phyloP scores from a whole-genome alignment of 2,329 filamentous ascomycete species.

The Dichotomopilus funicola region DNA sequence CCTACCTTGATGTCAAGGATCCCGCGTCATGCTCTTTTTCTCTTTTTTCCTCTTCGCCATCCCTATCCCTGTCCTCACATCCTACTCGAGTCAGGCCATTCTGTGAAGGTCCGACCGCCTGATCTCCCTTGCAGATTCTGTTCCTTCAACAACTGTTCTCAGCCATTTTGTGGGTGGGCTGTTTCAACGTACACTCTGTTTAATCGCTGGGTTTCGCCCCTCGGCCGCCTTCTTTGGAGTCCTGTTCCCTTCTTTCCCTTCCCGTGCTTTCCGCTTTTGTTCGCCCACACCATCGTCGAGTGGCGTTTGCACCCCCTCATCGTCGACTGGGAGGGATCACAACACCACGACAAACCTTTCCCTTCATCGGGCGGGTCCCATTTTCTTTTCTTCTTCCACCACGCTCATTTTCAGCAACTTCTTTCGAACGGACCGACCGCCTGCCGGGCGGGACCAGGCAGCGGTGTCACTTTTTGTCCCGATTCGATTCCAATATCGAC shows the following conservation, averaged over 20 bases:
- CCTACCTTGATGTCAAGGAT: not conserved
- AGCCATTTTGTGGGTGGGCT: not conserved
- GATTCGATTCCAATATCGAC: slow-evolving; percentile 15
- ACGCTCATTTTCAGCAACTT: slow-evolving; percentile 1
- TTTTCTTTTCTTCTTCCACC: slow-evolving; percentile 21
- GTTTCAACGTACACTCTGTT: slow-evolving; percentile 10
- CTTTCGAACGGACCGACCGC: slow-evolving; percentile 1
- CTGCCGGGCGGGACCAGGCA: not conserved
- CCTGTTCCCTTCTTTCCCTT: slow-evolving; percentile 15
- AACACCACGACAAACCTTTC: slow-evolving; percentile 20
- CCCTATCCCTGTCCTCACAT: slow-evolving; percentile 3
- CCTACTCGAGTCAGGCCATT: slow-evolving; percentile 15
- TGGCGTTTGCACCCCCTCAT: slow-evolving; percentile 16
- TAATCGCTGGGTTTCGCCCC: slow-evolving; percentile 13
- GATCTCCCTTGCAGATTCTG: slow-evolving; percentile 19
- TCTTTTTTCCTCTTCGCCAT: not conserved
- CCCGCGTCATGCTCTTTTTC: slow-evolving; percentile 2
- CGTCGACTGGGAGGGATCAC: slow-evolving; percentile 16
- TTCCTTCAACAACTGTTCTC: not conserved
- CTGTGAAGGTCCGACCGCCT: slow-evolving; percentile 14
- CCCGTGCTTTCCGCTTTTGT: not conserved
- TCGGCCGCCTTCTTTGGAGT: not conserved
- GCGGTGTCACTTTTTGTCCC: slow-evolving; percentile 19
- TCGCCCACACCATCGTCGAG: slow-evolving; percentile 15
- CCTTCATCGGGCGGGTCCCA: slow-evolving; percentile 31